phyloP scores from a whole-genome alignment of 331 rosid species.

The Rosa hybrid region DNA sequence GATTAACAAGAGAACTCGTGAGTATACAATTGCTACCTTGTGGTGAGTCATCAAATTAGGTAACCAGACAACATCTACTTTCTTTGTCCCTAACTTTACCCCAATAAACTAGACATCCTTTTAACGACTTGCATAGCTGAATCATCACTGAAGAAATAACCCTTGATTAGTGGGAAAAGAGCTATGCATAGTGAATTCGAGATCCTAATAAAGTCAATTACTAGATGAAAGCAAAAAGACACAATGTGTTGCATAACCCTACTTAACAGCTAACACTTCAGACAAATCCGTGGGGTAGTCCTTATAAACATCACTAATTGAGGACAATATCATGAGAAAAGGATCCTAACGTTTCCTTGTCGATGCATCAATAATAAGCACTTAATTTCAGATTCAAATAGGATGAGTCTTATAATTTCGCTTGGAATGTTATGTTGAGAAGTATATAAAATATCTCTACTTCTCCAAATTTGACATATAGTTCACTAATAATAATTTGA shows the following conservation, averaged over 20 bases:
- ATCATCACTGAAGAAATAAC: neutral
- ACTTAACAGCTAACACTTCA: neutral
- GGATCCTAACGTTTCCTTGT: neutral
- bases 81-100: neutral
- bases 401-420: neutral
- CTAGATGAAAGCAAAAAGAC: neutral
- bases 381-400: neutral
- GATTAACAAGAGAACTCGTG: neutral
- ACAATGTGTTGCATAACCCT: neutral
- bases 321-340: neutral
- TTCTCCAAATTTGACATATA: neutral
- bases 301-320: neutral
- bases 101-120: neutral
- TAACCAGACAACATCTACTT: neutral
- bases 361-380: neutral
- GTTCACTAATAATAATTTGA: neutral
- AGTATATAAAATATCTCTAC: neutral
- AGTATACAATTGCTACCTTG: neutral
- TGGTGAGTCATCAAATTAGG: neutral
- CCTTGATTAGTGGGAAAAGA: neutral
- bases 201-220: neutral
- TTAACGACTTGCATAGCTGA: neutral
- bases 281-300: conserved; percentile 3
- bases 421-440: neutral
- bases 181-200: neutral